Percentiles rank a stretch among this genome's conserved stretches.
These are phyloP conservation scores for Penicillium sp. DNA, from an alignment of 2,329 filamentous ascomycete genomes.

Conservation along the genomic window DNA sequence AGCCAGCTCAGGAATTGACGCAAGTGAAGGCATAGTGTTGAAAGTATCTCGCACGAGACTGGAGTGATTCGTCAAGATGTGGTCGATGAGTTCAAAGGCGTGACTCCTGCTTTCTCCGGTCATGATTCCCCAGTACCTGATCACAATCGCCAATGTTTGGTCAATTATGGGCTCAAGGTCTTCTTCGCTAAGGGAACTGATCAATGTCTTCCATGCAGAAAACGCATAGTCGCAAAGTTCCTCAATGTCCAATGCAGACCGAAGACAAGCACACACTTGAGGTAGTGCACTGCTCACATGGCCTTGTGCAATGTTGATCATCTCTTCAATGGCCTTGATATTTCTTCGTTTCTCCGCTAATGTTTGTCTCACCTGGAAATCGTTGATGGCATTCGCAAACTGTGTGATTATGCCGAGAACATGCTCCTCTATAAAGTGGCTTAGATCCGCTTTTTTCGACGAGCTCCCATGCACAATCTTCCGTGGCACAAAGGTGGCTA, in stretches of 20 bases:
- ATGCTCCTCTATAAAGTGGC: conserved; percentile 77
- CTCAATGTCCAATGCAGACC: conserved; percentile 75
- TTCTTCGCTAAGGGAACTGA: conserved; percentile 72
- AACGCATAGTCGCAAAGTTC: conserved; percentile 79
- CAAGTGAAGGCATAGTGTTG: conserved; percentile 75
- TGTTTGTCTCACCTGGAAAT: conserved; percentile 59
- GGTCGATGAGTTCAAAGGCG: conserved; percentile 64
- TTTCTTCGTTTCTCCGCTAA: conserved; percentile 72
- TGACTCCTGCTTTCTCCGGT: conserved; percentile 60
- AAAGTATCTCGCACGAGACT: conserved; percentile 66
- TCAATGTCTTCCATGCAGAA: conserved; percentile 78
- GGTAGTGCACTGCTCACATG: conserved; percentile 79
- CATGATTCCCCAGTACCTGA: conserved; percentile 75
- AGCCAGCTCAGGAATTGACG: conserved; percentile 67
- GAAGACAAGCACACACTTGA: conserved; percentile 82
- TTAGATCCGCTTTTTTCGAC: conserved; percentile 57
- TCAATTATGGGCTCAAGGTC: conserved; percentile 81
- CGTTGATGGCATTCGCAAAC: conserved; percentile 77
- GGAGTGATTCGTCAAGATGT: conserved; percentile 66
- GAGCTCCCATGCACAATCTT: conserved; percentile 49
- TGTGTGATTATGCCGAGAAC: conserved; percentile 84
- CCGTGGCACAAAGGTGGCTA: conserved; percentile 55
- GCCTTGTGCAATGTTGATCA: conserved; percentile 74
- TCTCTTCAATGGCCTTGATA: conserved; percentile 81
- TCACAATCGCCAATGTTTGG: conserved; percentile 85